Evolutionary conservation across 2,329 filamentous ascomycete species (phyloP), one percentile per base, ranked within the genome.

Genomic region (Alternaria triticimaculans): DNA sequence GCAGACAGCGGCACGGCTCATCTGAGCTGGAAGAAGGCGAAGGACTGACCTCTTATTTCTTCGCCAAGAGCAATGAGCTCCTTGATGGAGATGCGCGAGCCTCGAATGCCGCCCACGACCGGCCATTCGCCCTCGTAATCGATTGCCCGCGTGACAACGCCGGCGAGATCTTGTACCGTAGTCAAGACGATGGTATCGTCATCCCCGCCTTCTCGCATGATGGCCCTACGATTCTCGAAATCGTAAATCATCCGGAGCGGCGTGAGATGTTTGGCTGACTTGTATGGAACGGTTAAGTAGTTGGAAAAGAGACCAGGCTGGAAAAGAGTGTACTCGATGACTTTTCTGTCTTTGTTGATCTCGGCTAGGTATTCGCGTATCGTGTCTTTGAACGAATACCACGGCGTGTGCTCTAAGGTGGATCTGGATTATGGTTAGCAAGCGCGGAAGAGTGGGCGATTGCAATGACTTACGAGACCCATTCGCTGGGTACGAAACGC

Each of bases 271-370:
- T 81, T 84, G 10, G 82, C 69, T 0, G 85, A 82, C 56, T 80
- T 77, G 61, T 84, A 72, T 0, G 86, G 86, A 48, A 68, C 80
- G 0, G 83, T 82, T n/a, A 87, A 70, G 71, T 87, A 88, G 71
- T 88, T 79, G 3, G 83, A 64, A 67, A 87, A 86, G 0, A 86
- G 58, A 0, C 86, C 86, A 0, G 83, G 82, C 33, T 87, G 84
- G 60, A 88, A 87, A 0, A 87, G 72, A 0, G 76, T 82, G 69
- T 88, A 88, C 65, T 88, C 85, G 20, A 88, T 78, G 5, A 86
- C 78, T 64, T 83, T 82, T 23, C 76, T 74, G 21, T 84, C 75
- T 44, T 81, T 78, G 70, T 89, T 89, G 9, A 88, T 62, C 21
- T 85, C 72, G 43, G 77, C 62, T 0, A 89, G 78, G 66, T 88